A percentile compares a stretch with the other conserved stretches of the same genome.
phyloP scores from a whole-genome alignment of 352 stramenopile species.

The Pythium apleroticum region DNA sequence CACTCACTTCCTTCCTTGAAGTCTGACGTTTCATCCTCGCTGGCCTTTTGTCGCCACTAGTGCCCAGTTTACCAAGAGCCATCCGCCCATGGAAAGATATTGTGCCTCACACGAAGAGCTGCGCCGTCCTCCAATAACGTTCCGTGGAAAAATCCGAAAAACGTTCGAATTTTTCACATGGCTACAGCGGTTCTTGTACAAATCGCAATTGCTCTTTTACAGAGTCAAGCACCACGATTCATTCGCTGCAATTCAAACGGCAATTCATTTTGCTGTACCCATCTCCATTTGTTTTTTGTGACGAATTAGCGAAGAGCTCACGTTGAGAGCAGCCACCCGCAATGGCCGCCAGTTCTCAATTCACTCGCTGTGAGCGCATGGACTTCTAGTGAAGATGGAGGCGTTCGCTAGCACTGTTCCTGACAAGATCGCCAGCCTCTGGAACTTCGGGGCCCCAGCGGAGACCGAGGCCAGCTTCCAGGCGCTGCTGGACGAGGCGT shows the following conservation, averaged over 20 bases:
- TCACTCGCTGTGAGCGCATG: too few relatives aligned
- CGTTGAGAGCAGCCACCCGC: too few relatives aligned
- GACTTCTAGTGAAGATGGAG: not conserved
- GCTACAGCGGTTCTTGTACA: not conserved
- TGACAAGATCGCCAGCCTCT: conserved; percentile 8
- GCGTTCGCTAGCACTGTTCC: conserved; percentile 8
- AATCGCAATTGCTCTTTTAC: not conserved
- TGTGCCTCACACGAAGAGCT: not conserved
- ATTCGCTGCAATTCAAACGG: too few relatives aligned
- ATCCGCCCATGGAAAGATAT: conserved; percentile 13
- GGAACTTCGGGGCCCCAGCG: conserved; percentile 12
- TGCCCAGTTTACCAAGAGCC: not conserved
- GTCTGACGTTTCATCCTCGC: not conserved
- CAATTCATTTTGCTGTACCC: not conserved
- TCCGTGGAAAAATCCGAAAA: conserved; percentile 1
- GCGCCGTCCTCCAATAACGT: not conserved
- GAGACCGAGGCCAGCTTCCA: conserved; percentile 18
- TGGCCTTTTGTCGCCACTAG: not conserved
- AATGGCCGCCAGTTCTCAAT: too few relatives aligned
- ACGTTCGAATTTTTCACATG: not conserved
- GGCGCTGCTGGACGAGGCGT: conserved; percentile 9
- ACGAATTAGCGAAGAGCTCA: not conserved
- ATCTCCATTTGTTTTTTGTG: too few relatives aligned
- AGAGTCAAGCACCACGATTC: too few relatives aligned
- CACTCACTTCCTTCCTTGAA: not conserved